Evolutionary conservation across 106 monocot species (phyloP), one percentile per base, ranked within the genome.

Genomic region (Allium fistulosum): DNA sequence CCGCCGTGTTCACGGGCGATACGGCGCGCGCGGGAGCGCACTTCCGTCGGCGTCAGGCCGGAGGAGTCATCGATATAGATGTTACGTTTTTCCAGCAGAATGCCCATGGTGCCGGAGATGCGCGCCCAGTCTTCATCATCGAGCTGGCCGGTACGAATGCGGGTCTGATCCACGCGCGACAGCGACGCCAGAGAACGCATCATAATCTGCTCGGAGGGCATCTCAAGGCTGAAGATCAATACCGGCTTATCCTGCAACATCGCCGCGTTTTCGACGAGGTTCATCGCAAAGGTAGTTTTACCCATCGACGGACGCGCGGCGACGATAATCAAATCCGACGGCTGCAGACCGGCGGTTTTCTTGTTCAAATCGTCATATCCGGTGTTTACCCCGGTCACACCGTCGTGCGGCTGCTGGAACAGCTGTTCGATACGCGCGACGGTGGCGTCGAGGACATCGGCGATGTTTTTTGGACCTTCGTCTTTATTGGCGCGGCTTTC

Each of bases 61-160:
- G 8, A 7, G 59, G 59, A 60, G 59, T 60, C 59, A 26, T 60
- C 59, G 59, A 60, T 60, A 26, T n/a, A n/a, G n/a, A n/a, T n/a
- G 14, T 8, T 7, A 60, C 7, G 9, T n/a, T n/a, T n/a, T 7
- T 26, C 8, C 14, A n/a, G 59, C 14, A 8, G 59, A 60, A 8
- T n/a, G 55, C 11, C 11, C 11, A 56, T 11, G 55, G 11, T 11
- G 11, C 11, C 11, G 55, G 11, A 10, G 55, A 56, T 10, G 11
- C 11, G 10, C 11, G 10, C 11, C 11, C 55, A 11, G 55, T 56
- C 55, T 56, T 56, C 11, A 11, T 11, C 55, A 11, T 56, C 55
- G n/a, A n/a, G n/a, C n/a, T n/a, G n/a, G n/a, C n/a, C n/a, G n/a
- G n/a, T n/a, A n/a, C n/a, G n/a, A 10, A 56, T 10, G 11, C 55